Base-by-base conservation (phyloP, 768 basidiomycete genomes). In the Phlebiopsis gigantea region DNA sequence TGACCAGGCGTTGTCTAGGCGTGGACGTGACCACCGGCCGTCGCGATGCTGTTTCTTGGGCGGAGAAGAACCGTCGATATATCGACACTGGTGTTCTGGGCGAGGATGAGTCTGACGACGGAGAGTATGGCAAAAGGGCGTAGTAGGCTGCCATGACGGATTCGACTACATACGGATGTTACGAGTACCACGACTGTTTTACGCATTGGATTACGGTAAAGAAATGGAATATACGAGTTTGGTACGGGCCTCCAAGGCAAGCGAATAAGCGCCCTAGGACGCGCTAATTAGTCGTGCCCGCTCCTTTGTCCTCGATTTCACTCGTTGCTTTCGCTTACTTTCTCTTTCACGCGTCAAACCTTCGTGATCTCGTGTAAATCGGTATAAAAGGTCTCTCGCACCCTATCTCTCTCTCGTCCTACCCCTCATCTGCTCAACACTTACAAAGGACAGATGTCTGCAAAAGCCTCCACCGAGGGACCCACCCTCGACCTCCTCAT, bases 21-120 rank as follows among this genome's bases (percentile, higher is more conserved):
- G 75, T 77, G 26, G 73, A 75, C 54, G 66, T 77, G 47, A 62
- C 61, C 41, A 71, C 64, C 24, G 75, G 75, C 5, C 63, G 75
- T 19, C 63, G 71, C 1, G 72, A 73, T 46, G 75, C 75, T 1
- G 71, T 75, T 17, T 66, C 58, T 25, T 77, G 75, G 69, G 71
- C 74, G 8, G 71, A 69, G 45, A 63, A 68, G 61, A 62, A 67
- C 52, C 55, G 67, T 5, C 46, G 58, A 34, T 68, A 63, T 42
- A 60, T 60, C 14, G 61, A 63, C 41, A 68, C 67, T 39, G 65
- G 65, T 15, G 47, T 58, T 41, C 39, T 48, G 19, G 48, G 30
- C 9, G 66, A 67, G 29, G 67, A 65, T 28, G 66, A 63, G 25
- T 56, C 49, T 1, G 51, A 47, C 14, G 50, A 58, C n/a, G 46